Conservation (phyloP, 768 basidiomycete species). For the Pleurotus sapidus region DNA sequence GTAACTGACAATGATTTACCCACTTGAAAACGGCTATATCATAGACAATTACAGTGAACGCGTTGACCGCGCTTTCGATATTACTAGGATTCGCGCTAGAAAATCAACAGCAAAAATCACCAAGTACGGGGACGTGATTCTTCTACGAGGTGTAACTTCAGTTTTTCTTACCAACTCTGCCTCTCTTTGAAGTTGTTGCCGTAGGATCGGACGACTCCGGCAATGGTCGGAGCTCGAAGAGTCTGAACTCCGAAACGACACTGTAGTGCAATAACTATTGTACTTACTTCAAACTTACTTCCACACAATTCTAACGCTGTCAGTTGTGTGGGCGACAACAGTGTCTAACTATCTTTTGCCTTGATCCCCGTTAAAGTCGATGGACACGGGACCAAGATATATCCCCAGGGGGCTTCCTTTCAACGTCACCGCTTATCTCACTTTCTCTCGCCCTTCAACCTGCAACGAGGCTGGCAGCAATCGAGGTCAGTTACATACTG, state of each 20-base stretch:
- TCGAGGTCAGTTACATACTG: not conserved
- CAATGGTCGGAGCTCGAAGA: not conserved
- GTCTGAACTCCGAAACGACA: not conserved
- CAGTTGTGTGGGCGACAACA: not conserved
- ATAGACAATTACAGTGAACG: too few species aligned
- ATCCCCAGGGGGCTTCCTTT: not conserved
- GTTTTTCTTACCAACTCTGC: too few species aligned
- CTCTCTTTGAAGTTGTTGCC: too few species aligned
- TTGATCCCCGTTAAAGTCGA: not conserved
- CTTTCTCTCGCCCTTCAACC: not conserved
- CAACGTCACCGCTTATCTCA: not conserved
- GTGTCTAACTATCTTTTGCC: not conserved
- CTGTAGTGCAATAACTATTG: not conserved
- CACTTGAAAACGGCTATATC: too few species aligned
- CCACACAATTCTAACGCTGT: not conserved
- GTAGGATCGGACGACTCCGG: not conserved
- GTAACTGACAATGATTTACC: too few species aligned
- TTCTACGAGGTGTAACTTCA: too few species aligned
- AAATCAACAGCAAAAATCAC: too few species aligned
- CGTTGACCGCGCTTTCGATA: too few species aligned
- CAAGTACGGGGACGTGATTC: too few species aligned
- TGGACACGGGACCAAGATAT: not conserved
- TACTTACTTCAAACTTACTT: not conserved
- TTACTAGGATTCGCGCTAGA: too few species aligned
- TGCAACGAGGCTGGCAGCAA: not conserved